Conservation (phyloP, 1,284 basidiomycete species). For the Trichosporon sp. region DNA sequence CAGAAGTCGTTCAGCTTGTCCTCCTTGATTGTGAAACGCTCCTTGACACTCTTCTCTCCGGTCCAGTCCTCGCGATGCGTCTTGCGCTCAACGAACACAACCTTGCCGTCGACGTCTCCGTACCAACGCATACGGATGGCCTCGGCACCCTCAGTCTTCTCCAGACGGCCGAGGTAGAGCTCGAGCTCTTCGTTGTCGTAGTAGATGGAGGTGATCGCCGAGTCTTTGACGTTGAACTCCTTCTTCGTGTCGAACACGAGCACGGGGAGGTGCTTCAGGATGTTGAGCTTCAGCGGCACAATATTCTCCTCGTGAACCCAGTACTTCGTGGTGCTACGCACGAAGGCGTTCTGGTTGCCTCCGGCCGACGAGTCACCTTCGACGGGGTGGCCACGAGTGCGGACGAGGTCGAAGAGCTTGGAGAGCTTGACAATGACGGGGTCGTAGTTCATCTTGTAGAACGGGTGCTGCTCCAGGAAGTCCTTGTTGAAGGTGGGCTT, state of each 20-base stretch:
- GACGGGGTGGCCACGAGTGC: conserved; percentile 90
- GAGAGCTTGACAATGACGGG: conserved; percentile 95
- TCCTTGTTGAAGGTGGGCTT: conserved; percentile 69
- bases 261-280: conserved; percentile 87
- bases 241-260: conserved; percentile 95
- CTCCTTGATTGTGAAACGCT: conserved; percentile 95
- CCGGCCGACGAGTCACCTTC: conserved; percentile 91
- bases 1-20: conserved; percentile 90
- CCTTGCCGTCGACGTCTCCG: conserved; percentile 77
- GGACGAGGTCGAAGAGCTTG: conserved; percentile 89
- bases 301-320: conserved; percentile 97
- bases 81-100: conserved; percentile 95
- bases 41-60: conserved; percentile 97
- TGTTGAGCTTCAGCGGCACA: conserved; percentile 91
- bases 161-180: conserved; percentile 92
- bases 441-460: conserved; percentile 68
- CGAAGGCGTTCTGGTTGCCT: conserved; percentile 92
- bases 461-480: conserved; percentile 90
- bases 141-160: conserved; percentile 98
- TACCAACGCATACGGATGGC: conserved; percentile 97
- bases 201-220: conserved; percentile 60
- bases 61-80: conserved; percentile 99
- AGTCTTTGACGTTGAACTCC: conserved; percentile 83
- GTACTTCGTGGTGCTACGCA: conserved; percentile 96
- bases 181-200: conserved; percentile 91